phyloP scores from a whole-genome alignment of 352 stramenopile species.

The Sclerospora graminicola region DNA sequence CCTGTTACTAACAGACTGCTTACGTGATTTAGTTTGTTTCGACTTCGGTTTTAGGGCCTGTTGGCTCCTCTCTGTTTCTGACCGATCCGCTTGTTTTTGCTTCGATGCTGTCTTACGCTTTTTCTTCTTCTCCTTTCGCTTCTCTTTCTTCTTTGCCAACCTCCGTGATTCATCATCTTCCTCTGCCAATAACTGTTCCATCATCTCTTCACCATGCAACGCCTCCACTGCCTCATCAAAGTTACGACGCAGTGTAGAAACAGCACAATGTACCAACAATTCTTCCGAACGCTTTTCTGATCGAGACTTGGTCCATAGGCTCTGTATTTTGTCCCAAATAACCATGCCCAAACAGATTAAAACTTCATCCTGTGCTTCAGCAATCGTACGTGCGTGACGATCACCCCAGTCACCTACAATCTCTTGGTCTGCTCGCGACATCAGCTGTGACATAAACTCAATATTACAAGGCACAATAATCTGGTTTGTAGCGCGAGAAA shows the following conservation, averaged over 20 bases:
- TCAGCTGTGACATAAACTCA: conserved; percentile 79
- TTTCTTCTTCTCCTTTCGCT: conserved; percentile 86
- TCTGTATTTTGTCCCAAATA: conserved; percentile 84
- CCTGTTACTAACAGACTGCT: conserved; percentile 16
- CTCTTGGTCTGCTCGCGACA: conserved; percentile 75
- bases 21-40: conserved; percentile 16
- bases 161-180: conserved; percentile 73
- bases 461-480: conserved; percentile 81
- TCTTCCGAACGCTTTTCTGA: conserved; percentile 72
- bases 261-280: conserved; percentile 66
- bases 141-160: conserved; percentile 79
- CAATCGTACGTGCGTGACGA: conserved; percentile 73
- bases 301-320: conserved; percentile 67
- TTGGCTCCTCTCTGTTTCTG: conserved; percentile 29
- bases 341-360: conserved; percentile 81
- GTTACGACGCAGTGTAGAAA: conserved; percentile 65
- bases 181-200: conserved; percentile 75
- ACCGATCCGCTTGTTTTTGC: conserved; percentile 45
- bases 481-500: conserved; percentile 67
- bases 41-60: conserved; percentile 19
- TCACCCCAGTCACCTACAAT: conserved; percentile 77
- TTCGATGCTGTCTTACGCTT: conserved; percentile 76
- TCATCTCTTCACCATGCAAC: conserved; percentile 80
- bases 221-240: conserved; percentile 80
- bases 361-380: conserved; percentile 79